Conservation (phyloP, 257 asterid genomes). For the Parsonsia alboflavescens region DNA sequence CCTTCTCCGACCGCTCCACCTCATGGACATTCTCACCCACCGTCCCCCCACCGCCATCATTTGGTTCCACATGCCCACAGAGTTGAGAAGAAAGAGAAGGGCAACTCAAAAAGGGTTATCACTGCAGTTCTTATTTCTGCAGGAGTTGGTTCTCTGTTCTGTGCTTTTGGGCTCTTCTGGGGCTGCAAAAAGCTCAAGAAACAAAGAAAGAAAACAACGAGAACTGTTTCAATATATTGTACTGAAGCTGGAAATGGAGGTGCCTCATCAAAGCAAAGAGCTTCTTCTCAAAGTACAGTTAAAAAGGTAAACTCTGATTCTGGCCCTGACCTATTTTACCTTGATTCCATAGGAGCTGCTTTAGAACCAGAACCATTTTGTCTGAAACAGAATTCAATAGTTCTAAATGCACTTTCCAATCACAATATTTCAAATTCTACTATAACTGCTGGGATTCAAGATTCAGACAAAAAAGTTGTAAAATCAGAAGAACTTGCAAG, state of each 20-base stretch:
- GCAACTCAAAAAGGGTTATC: conserved; percentile 24
- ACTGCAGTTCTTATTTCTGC: conserved; percentile 53
- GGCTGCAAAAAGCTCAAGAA: conserved; percentile 44
- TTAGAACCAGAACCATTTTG: conserved; percentile 47
- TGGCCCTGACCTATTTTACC: conserved; percentile 76
- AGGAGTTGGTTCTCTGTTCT: conserved; percentile 37
- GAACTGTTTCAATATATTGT: conserved; percentile 27
- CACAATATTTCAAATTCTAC: conserved; percentile 14
- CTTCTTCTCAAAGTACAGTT: conserved; percentile 38
- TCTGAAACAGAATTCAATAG: conserved; percentile 24
- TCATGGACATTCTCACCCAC: conserved; percentile 24
- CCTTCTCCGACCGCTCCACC: conserved; percentile 32
- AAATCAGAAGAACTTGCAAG: conserved; percentile 24
- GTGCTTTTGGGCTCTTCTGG: conserved; percentile 45
- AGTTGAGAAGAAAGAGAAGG: conserved; percentile 22
- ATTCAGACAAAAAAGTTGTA: conserved; percentile 16
- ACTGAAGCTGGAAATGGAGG: conserved; percentile 34
- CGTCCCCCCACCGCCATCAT: conserved; percentile 26
- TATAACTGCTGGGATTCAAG: conserved; percentile 30
- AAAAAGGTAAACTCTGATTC: conserved; percentile 72
- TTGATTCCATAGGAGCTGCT: conserved; percentile 63
- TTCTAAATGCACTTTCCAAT: conserved; percentile 20
- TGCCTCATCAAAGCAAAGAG: conserved; percentile 43
- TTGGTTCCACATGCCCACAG: conserved; percentile 34
- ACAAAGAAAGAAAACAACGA: conserved; percentile 38